phyloP scores from a whole-genome alignment of 192 early-diverging fungal genomes.

The Ambispora gerdemannii region DNA sequence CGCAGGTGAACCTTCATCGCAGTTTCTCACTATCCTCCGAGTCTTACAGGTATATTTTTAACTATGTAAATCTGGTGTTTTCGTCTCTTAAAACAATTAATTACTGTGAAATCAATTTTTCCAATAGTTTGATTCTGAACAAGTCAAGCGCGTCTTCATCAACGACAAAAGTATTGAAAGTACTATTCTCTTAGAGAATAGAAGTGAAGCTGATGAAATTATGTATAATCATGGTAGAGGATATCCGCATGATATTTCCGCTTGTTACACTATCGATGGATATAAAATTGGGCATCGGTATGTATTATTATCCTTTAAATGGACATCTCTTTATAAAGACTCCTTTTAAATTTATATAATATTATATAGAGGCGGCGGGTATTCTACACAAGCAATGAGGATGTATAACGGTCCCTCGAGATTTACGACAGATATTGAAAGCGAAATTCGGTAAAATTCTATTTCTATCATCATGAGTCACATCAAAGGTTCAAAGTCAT shows the following conservation, averaged over 20 bases:
- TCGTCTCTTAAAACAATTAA: neutral
- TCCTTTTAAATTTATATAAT: neutral
- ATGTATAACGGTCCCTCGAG: conserved; percentile 40
- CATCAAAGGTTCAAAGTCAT: no score
- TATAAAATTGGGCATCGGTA: conserved; percentile 55
- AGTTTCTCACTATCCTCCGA: conserved; percentile 63
- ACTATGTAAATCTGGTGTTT: neutral
- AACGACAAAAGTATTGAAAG: conserved; percentile 65
- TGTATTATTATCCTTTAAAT: conserved; percentile 27
- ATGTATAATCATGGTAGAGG: conserved; percentile 45
- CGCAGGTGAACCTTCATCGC: conserved; percentile 55
- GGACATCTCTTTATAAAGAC: neutral
- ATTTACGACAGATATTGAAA: conserved; percentile 52
- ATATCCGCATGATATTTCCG: conserved; percentile 59
- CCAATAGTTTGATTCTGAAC: conserved; percentile 57
- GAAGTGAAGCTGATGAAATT: conserved; percentile 49
- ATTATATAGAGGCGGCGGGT: conserved; percentile 38
- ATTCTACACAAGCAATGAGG: conserved; percentile 34
- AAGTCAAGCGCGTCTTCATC: conserved; percentile 73
- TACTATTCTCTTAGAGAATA: conserved; percentile 61
- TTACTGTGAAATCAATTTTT: neutral
- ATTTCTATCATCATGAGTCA: no score
- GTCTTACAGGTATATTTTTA: conserved; percentile 42
- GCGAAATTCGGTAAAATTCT: conserved; percentile 30
- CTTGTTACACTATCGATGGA: conserved; percentile 58